A percentile compares a stretch with the other conserved stretches of the same genome.
Conservation (phyloP, 1,284 basidiomycete species). For the Cutaneotrichosporon sp. region DNA sequence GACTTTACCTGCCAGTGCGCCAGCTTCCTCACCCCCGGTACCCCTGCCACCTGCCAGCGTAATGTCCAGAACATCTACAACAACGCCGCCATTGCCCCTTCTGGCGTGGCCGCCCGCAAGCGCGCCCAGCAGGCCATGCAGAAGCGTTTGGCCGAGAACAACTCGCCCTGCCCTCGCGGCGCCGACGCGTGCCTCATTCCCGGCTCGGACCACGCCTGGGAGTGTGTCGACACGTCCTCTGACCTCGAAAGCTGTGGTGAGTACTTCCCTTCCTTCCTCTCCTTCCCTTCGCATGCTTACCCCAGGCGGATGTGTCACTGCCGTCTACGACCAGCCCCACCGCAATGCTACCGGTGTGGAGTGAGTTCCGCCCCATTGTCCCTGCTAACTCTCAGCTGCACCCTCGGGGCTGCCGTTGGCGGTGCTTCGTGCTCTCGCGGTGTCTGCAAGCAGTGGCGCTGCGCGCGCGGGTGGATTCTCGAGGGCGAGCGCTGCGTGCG, state of each 20-base stretch:
- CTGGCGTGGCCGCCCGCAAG: not conserved
- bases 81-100: not conserved
- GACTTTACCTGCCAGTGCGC: slow-evolving; percentile 14
- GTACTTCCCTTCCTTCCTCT: too few relatives aligned
- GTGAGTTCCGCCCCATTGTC: not conserved
- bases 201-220: slow-evolving; percentile 2
- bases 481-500: not conserved
- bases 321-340: not conserved
- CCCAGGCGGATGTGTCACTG: not conserved
- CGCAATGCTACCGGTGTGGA: slow-evolving; percentile 2
- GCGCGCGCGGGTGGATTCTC: not conserved
- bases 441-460: not conserved
- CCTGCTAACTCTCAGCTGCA: not conserved
- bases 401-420: not conserved
- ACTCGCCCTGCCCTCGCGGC: slow-evolving; percentile 8
- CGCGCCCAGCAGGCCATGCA: not conserved
- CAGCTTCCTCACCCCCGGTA: not conserved
- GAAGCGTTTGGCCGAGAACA: not conserved
- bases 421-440: not conserved
- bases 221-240: slow-evolving; percentile 21
- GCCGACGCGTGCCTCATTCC: slow-evolving; percentile 12
- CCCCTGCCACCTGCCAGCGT: slow-evolving; percentile 5
- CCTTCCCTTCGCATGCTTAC: not conserved
- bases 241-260: slow-evolving; percentile 15
- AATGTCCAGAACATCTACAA: slow-evolving; percentile 8